phyloP scores from a whole-genome alignment of 1,139 yeast genomes.

The Yamadazyma atmosphaerica region DNA sequence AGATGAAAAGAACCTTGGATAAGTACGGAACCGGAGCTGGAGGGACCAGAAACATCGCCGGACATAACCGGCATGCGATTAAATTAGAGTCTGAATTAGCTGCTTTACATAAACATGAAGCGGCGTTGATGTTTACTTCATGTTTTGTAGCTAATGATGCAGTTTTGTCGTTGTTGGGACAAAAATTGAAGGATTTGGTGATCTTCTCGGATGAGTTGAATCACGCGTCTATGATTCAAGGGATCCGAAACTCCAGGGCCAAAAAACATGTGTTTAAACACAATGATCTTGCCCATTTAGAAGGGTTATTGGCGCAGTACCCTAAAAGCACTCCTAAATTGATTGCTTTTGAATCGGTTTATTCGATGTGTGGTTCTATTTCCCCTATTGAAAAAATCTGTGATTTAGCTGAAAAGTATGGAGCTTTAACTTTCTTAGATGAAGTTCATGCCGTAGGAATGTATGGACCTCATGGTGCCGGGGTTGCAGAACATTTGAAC shows the following conservation, averaged over 20 bases:
- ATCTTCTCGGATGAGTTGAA: slow-evolving; percentile 90
- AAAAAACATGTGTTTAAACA: slow-evolving; percentile 89
- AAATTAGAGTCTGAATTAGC: slow-evolving; percentile 85
- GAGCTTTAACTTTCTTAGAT: slow-evolving; percentile 93
- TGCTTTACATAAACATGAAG: slow-evolving; percentile 89
- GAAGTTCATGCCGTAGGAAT: slow-evolving; percentile 99
- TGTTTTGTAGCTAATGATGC: slow-evolving; percentile 98
- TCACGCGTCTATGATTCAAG: slow-evolving; percentile 98
- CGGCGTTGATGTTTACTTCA: slow-evolving; percentile 90
- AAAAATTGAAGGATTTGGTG: slow-evolving; percentile 83
- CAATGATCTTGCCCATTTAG: slow-evolving; percentile 83
- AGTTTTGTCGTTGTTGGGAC: slow-evolving; percentile 87
- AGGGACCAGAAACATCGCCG: slow-evolving; percentile 98
- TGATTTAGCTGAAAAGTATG: slow-evolving; percentile 95
- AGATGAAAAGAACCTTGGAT: slow-evolving; percentile 79
- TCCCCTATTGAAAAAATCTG: slow-evolving; percentile 92
- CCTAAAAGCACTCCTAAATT: slow-evolving; percentile 87
- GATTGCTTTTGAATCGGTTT: slow-evolving; percentile 95
- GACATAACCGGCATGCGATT: slow-evolving; percentile 89
- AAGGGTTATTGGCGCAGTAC: slow-evolving; percentile 69
- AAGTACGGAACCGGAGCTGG: slow-evolving; percentile 99
- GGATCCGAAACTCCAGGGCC: slow-evolving; percentile 88
- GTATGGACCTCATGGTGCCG: slow-evolving; percentile 99
- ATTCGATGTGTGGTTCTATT: slow-evolving; percentile 98
- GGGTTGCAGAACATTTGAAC: slow-evolving; percentile 96